phyloP scores from a whole-genome alignment of 2,329 filamentous ascomycete genomes.

The Exophiala xenobiotica region DNA sequence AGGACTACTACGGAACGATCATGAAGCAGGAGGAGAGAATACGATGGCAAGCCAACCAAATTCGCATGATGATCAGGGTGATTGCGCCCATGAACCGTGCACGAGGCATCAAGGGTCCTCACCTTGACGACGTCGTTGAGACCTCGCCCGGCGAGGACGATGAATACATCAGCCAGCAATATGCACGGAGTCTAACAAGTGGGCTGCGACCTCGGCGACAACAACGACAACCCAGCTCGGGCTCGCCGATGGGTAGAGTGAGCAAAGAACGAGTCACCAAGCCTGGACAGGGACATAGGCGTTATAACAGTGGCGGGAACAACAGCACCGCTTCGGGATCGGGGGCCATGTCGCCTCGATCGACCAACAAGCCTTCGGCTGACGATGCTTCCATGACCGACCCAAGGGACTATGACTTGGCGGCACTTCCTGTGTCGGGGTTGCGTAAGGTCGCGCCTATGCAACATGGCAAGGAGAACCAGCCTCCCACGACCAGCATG shows the following conservation, averaged over 20 bases:
- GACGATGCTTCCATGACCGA: constrained; percentile 22
- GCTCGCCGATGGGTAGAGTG: constrained; percentile 2
- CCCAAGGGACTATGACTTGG: constrained; percentile 17
- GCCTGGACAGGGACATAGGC: not conserved
- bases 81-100: constrained; percentile 20
- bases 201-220: not conserved
- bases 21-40: constrained; percentile 23
- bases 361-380: constrained; percentile 2
- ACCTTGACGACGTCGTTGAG: constrained; percentile 9
- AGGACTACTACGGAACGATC: constrained; percentile 19
- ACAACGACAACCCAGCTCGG: constrained; percentile 1
- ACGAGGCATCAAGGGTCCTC: constrained; percentile 4
- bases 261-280: constrained; percentile 1
- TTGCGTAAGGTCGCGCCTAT: not conserved
- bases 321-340: constrained; percentile 1
- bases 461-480: not conserved
- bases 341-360: not conserved
- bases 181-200: not conserved
- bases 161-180: not conserved
- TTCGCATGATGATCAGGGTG: constrained; percentile 23
- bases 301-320: constrained; percentile 10
- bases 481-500: not conserved
- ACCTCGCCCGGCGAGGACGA: constrained; percentile 3
- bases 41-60: constrained; percentile 17
- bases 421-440: not conserved